A percentile compares a stretch with the other conserved stretches of the same genome.
Conservation (phyloP, 345 rosid species). For the Trapa bicornis region DNA sequence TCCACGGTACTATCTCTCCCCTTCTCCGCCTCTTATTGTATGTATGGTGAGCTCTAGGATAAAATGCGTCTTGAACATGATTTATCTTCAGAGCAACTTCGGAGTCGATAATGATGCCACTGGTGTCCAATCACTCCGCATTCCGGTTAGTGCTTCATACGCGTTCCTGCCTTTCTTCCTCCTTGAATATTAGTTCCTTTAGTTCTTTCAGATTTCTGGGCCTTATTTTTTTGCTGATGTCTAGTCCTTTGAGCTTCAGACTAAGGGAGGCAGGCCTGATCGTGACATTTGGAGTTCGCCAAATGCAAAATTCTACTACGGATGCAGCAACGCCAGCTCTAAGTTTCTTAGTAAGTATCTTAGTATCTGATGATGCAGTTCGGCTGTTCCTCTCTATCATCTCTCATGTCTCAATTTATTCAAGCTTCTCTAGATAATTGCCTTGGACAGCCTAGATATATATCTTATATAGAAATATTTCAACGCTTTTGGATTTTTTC, state of each 20-base stretch:
- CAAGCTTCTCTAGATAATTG: neutral
- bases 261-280: constrained; percentile 45
- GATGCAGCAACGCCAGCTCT: constrained; percentile 65
- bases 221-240: constrained; percentile 6
- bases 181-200: constrained; percentile 1
- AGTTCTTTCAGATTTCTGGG: constrained; percentile 10
- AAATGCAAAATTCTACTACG: constrained; percentile 42
- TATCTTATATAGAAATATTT: neutral
- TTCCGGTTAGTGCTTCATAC: constrained; percentile 60
- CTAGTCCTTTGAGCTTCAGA: constrained; percentile 24
- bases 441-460: neutral
- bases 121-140: constrained; percentile 28
- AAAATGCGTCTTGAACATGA: neutral
- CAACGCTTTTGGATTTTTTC: neutral
- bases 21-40: neutral
- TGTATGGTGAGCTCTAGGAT: neutral
- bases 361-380: neutral
- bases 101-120: constrained; percentile 16
- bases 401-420: neutral
- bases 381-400: neutral
- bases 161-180: neutral
- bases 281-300: constrained; percentile 72
- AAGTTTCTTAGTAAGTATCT: constrained; percentile 36
- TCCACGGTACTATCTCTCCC: constrained; percentile 21
- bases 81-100: constrained; percentile 10